Evolutionary conservation across 2,329 filamentous ascomycete species (phyloP).

Genomic region (Apiospora rasikravindrae): DNA sequence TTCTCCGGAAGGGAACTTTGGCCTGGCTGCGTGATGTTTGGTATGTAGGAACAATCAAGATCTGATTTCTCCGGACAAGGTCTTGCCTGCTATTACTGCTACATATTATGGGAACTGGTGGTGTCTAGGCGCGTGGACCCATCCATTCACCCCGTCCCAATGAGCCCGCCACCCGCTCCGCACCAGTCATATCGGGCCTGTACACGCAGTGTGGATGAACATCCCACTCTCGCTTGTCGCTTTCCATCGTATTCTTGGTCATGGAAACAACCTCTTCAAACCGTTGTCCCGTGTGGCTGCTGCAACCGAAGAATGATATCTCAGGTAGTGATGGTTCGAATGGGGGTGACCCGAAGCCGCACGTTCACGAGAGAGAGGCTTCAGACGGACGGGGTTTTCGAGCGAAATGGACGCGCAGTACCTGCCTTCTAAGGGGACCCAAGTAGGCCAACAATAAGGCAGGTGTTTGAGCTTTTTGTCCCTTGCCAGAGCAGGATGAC

Average conservation of each 20-base stretch:
- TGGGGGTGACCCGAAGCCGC: no score
- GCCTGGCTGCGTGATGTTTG: neutral
- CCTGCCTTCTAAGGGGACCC: neutral
- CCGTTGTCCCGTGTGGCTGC: neutral
- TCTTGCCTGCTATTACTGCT: neutral
- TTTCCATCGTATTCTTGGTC: neutral
- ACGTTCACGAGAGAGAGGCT: neutral
- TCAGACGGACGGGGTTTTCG: no score
- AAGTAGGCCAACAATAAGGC: neutral
- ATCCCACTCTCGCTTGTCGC: slow-evolving; percentile 10
- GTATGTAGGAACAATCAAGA: slow-evolving; percentile 17
- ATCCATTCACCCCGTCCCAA: neutral
- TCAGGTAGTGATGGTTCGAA: no score
- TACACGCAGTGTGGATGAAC: neutral
- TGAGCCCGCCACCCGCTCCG: neutral
- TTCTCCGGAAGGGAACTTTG: neutral
- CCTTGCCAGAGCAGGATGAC: neutral
- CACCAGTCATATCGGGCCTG: neutral
- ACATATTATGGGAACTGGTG: slow-evolving; percentile 1
- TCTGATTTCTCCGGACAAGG: slow-evolving; percentile 2
- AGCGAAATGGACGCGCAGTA: no score
- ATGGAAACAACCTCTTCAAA: neutral
- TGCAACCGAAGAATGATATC: neutral
- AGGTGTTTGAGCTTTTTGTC: neutral
- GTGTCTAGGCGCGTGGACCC: slow-evolving; percentile 1